A percentile compares a stretch with the other conserved stretches of the same genome.
Evolutionary conservation across 129 eudicot species (phyloP).

Genomic region (Helianthus annuus): HanXRQr2.0-SUNRISE NC_035433.2:88290357-88290856

Average conservation of each 20-base stretch:
- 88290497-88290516: constrained; percentile 10
- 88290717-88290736: background rate
- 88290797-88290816: constrained; percentile 12
- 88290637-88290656: constrained; percentile 1
- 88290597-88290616: constrained; percentile 35
- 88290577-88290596: constrained; percentile 19
- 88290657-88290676: constrained; percentile 26
- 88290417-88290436: constrained; percentile 44
- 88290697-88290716: constrained; percentile 17
- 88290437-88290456: constrained; percentile 42
- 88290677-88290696: constrained; percentile 11
- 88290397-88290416: constrained; percentile 8
- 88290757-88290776: constrained; percentile 12
- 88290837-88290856: constrained; percentile 33
- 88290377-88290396: constrained; percentile 9
- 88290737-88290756: constrained; percentile 9
- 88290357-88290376: background rate
- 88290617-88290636: constrained; percentile 23
- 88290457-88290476: constrained; percentile 11
- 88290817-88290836: constrained; percentile 15
- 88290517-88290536: constrained; percentile 37
- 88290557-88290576: constrained; percentile 17
- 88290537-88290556: constrained; percentile 48
- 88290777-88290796: background rate
- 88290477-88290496: constrained; percentile 24